phyloP scores from a whole-genome alignment of 106 monocot species.

The Cymbidium sinense region DNA sequence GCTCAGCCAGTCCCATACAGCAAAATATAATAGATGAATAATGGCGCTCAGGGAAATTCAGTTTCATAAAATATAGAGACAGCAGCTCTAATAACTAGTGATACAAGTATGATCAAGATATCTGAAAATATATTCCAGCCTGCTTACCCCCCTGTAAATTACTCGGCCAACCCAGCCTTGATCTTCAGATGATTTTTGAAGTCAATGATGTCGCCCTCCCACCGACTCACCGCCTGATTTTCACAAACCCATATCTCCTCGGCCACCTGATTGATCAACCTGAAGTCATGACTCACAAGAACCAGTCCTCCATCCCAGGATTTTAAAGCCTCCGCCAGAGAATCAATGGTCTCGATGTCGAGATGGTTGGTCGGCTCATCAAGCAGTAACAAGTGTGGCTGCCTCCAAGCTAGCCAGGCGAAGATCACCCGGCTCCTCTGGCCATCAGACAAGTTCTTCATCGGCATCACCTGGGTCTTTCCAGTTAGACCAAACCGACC shows the following conservation, averaged over 20 bases:
- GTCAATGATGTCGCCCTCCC: constrained; percentile 81
- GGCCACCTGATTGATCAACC: constrained; percentile 82
- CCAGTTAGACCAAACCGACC: constrained; percentile 83
- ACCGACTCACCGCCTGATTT: constrained; percentile 54
- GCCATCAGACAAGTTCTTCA: constrained; percentile 82
- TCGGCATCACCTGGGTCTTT: constrained; percentile 82
- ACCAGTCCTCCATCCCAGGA: constrained; percentile 86
- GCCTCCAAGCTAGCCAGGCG: constrained; percentile 79
- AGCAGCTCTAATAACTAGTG: neutral
- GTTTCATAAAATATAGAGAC: neutral
- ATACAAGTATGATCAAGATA: neutral
- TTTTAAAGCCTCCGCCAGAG: constrained; percentile 74
- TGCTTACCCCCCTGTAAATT: neutral
- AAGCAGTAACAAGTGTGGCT: constrained; percentile 71
- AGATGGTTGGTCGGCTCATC: constrained; percentile 90
- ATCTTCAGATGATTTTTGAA: constrained; percentile 76
- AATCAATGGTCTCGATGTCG: constrained; percentile 84
- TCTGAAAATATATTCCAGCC: neutral
- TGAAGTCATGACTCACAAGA: constrained; percentile 83
- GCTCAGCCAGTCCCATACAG: neutral
- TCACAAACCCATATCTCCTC: constrained; percentile 89
- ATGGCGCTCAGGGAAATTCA: neutral
- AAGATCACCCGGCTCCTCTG: constrained; percentile 82
- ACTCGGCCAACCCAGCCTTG: constrained; percentile 58
- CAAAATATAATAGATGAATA: neutral